phyloP scores from a whole-genome alignment of 169 alveolate species.

The Haemoproteus tartakovskyi region DNA sequence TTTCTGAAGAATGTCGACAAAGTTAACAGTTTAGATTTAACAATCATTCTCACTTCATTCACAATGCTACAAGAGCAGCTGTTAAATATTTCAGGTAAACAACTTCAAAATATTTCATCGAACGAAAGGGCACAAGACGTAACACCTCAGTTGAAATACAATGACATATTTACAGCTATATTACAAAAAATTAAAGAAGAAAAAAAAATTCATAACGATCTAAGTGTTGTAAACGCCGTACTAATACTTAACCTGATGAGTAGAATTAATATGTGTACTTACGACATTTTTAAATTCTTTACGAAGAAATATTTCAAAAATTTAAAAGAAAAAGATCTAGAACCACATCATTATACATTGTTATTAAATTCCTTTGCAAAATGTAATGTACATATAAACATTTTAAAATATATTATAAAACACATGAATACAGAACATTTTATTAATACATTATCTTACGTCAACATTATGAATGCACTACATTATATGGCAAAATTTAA shows the following conservation, averaged over 20 bases:
- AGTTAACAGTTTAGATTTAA: slow-evolving; percentile 42
- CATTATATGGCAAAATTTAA: slow-evolving; percentile 67
- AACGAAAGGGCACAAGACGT: neutral
- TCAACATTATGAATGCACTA: slow-evolving; percentile 58
- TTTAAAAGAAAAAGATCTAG: slow-evolving; percentile 61
- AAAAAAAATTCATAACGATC: slow-evolving; percentile 47
- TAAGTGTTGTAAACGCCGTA: slow-evolving; percentile 57
- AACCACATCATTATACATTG: slow-evolving; percentile 62
- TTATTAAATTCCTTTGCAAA: slow-evolving; percentile 63
- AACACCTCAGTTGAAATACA: slow-evolving; percentile 1
- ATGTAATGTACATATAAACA: slow-evolving; percentile 59
- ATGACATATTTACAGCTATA: slow-evolving; percentile 16
- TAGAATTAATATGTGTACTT: slow-evolving; percentile 33
- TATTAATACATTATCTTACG: slow-evolving; percentile 51
- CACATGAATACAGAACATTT: slow-evolving; percentile 59
- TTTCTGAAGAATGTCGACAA: slow-evolving; percentile 32
- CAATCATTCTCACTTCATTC: slow-evolving; percentile 51
- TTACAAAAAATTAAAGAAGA: slow-evolving; percentile 53
- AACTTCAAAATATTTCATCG: neutral
- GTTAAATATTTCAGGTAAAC: slow-evolving; percentile 1
- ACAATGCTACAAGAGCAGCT: slow-evolving; percentile 52
- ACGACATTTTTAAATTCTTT: slow-evolving; percentile 59
- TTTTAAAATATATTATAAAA: slow-evolving; percentile 55
- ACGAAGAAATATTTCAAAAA: slow-evolving; percentile 59
- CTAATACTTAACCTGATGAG: slow-evolving; percentile 56